Evolutionary conservation across 306 rosid genomes (phyloP), one percentile per base, ranked within the genome.

Genomic region (Hippophae gyantsensis): DNA sequence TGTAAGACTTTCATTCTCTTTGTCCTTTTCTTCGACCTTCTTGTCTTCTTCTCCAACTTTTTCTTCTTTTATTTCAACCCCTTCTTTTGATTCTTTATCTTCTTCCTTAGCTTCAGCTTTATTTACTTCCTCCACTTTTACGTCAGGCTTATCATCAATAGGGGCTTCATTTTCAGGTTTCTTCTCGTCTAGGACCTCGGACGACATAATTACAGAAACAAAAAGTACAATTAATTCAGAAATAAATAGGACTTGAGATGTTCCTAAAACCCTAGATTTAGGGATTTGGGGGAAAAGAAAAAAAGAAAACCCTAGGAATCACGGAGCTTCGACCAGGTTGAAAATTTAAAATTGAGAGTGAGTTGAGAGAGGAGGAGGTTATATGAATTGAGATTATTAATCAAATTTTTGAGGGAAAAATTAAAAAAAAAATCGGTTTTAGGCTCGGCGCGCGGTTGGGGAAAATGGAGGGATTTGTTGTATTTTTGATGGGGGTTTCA

Each of bases 151-250:
- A 32, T 48, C 81, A 9, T 47, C 69, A 7, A 52, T 27, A 11
- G 80, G 79, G 59, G 84, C 73, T 54, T 68, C 68, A 25, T 49
- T 73, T 7, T 53, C 79, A 6, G 82, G 69, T 26, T 74, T 76
- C 77, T 49, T 73, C 56, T 81, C 95, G 43, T 83, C 89, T 80
- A 78, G 82, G 83, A 79, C 74, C 69, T 74, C 95, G 51, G 89
- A 67, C 42, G 95, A 92, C 96, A 92, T 92, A 69, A 61, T 45
- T 48, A 8, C 25, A 2, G 23, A 10, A 40, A 1, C 9, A 13
- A 61, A 6, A 38, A 40, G 48, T 32, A 44, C 40, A 13, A 11
- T 13, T 25, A 12, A 44, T 14, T 18, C 38, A 13, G 12, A 25
- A 43, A 2, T 27, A 9, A 9, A 7, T 1, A 13, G 2, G 48